These are phyloP conservation scores for Solanum piurae DNA, from an alignment of 257 asterid species.

Conservation along the genomic window DNA sequence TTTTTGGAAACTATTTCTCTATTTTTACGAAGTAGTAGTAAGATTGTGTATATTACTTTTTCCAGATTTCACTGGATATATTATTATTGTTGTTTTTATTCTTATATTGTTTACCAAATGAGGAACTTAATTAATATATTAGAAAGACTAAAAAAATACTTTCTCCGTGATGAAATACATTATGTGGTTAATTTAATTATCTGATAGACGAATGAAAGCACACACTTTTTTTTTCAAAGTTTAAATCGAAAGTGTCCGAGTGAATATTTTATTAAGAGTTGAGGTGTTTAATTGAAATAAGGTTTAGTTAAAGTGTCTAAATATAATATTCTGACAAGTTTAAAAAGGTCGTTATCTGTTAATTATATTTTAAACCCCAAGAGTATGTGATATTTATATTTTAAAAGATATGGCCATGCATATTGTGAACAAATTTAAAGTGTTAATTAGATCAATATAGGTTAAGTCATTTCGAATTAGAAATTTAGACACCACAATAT, in stretches of 20 bases:
- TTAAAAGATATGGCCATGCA: not conserved
- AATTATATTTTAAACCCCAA: not conserved
- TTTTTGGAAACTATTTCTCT: accelerated
- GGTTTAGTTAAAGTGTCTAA: too few species aligned
- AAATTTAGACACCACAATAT: not conserved
- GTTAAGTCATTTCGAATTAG: not conserved
- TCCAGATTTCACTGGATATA: not conserved
- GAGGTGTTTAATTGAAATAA: too few species aligned
- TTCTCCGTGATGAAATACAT: not conserved
- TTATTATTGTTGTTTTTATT: too few species aligned
- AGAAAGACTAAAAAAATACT: not conserved
- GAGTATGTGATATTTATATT: not conserved
- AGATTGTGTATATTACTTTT: accelerated
- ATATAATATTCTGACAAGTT: too few species aligned
- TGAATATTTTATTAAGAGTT: too few species aligned
- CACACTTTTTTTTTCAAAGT: too few species aligned
- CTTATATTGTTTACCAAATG: not conserved
- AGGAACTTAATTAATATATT: not conserved
- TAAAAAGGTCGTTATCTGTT: too few species aligned
- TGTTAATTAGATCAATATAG: too few species aligned
- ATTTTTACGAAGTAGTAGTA: not conserved
- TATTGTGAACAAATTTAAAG: not conserved
- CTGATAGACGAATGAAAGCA: not conserved
- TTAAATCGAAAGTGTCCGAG: too few species aligned
- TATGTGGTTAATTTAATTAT: not conserved